Evolutionary conservation across 83 land plant species (phyloP).

Genomic region (Picea abies): DNA sequence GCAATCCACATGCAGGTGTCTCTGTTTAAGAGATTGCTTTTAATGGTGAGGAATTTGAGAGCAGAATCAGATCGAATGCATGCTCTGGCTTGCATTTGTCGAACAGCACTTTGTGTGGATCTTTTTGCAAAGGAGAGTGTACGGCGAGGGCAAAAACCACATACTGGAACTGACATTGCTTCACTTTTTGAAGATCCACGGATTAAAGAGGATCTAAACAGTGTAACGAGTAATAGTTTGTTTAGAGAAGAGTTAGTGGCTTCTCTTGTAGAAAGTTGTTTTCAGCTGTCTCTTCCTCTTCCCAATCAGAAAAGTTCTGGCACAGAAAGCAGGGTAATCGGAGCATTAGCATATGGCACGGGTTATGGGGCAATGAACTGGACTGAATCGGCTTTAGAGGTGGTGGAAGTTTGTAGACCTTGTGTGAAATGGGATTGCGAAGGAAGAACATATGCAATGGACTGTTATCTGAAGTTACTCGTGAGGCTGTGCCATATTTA

Average conservation of each 20-base stretch:
- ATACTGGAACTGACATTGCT: constrained; percentile 91
- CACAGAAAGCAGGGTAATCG: constrained; percentile 94
- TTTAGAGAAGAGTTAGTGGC: constrained; percentile 98
- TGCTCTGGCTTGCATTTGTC: constrained; percentile 98
- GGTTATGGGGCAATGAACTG: constrained; percentile 96
- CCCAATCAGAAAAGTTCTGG: constrained; percentile 84
- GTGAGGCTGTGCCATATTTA: constrained; percentile 97
- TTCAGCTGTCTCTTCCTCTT: constrained; percentile 94
- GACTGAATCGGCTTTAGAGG: constrained; percentile 98
- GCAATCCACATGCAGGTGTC: constrained; percentile 56
- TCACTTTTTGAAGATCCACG: constrained; percentile 94
- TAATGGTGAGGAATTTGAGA: constrained; percentile 98
- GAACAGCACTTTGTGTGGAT: constrained; percentile 98
- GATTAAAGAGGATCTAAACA: constrained; percentile 83
- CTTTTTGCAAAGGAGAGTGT: constrained; percentile 99
- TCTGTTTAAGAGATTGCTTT: constrained; percentile 87
- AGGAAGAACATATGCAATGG: constrained; percentile 98
- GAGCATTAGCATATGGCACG: constrained; percentile 98
- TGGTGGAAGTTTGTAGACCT: constrained; percentile 96
- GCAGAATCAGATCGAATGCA: constrained; percentile 99
- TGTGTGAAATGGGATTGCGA: constrained; percentile 99
- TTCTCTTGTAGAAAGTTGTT: constrained; percentile 96
- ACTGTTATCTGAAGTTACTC: constrained; percentile 95
- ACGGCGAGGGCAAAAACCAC: constrained; percentile 91
- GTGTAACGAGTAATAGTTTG: constrained; percentile 73